phyloP scores from a whole-genome alignment of 768 basidiomycete species.

The Tricholoma saponaceum region DNA sequence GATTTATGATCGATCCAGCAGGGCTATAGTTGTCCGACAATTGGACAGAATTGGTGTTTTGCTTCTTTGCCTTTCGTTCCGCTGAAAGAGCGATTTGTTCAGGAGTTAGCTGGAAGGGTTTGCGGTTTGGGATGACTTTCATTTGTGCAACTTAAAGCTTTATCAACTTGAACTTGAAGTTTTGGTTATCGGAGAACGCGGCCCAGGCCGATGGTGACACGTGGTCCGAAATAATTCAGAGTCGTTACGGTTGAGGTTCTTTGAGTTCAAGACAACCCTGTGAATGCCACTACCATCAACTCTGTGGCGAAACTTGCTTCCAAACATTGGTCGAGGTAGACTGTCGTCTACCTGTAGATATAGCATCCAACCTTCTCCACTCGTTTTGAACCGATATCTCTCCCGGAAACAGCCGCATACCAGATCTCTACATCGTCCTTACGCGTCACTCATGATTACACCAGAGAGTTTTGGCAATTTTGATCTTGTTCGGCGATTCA shows the following conservation, averaged over 20 bases:
- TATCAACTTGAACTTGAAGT: not conserved
- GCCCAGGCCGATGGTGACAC: no score
- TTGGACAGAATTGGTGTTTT: conserved; percentile 3
- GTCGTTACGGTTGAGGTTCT: not conserved
- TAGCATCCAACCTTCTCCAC: not conserved
- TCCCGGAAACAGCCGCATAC: conserved; percentile 6
- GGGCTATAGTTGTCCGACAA: conserved; percentile 6
- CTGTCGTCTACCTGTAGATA: not conserved
- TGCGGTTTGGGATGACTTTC: conserved; percentile 4
- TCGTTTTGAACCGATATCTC: conserved; percentile 3
- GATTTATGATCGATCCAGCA: conserved; percentile 25
- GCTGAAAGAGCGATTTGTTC: conserved; percentile 56
- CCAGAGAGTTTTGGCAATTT: conserved; percentile 66
- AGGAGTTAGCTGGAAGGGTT: conserved; percentile 32
- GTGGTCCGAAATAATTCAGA: not conserved
- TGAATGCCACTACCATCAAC: conserved; percentile 35
- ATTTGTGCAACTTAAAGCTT: not conserved
- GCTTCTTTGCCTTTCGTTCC: conserved; percentile 42
- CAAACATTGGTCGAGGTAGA: conserved; percentile 10
- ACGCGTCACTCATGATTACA: conserved; percentile 24
- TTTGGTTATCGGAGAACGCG: no score
- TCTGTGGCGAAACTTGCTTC: conserved; percentile 17
- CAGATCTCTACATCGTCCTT: conserved; percentile 4
- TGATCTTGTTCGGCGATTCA: conserved; percentile 73
- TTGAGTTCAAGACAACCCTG: not conserved